Conservation (phyloP, 225 moss, liverwort and hornwort species). For the Physcomitrium patens region DNA sequence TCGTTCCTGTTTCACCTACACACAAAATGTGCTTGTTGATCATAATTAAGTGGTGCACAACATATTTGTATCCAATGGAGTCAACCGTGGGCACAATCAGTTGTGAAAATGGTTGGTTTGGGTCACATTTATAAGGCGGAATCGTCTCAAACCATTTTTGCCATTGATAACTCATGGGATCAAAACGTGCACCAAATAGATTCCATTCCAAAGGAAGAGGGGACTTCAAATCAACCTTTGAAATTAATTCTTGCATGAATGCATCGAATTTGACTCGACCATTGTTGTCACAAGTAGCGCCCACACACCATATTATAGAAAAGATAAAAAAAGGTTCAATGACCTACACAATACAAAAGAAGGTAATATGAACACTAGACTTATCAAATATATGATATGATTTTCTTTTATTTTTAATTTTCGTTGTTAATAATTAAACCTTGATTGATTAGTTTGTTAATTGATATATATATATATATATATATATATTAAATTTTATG, state of each 20-base stretch:
- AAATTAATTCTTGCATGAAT: conserved; percentile 60
- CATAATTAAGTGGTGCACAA: conserved; percentile 77
- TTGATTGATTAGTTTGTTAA: no score
- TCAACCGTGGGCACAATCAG: conserved; percentile 82
- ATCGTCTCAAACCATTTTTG: conserved; percentile 82
- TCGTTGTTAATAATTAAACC: no score
- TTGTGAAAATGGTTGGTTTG: conserved; percentile 78
- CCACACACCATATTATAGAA: conserved; percentile 74
- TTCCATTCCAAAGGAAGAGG: conserved; percentile 58
- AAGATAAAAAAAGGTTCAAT: conserved; percentile 87
- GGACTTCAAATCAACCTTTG: conserved; percentile 49
- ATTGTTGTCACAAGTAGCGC: conserved; percentile 80
- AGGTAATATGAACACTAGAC: background rate
- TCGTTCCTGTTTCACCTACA: conserved; percentile 85
- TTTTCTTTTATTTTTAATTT: background rate
- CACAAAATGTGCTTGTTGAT: conserved; percentile 76
- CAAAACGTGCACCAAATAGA: conserved; percentile 70
- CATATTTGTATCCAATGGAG: conserved; percentile 77
- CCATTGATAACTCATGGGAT: conserved; percentile 61
- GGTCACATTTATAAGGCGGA: conserved; percentile 64
- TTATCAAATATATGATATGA: background rate
- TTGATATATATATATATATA: no score
- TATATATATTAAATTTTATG: no score
- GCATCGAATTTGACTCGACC: conserved; percentile 69
- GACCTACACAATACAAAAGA: conserved; percentile 41